Base-by-base conservation (phyloP, 768 basidiomycete species). In the Lactifluus volemus region DNA sequence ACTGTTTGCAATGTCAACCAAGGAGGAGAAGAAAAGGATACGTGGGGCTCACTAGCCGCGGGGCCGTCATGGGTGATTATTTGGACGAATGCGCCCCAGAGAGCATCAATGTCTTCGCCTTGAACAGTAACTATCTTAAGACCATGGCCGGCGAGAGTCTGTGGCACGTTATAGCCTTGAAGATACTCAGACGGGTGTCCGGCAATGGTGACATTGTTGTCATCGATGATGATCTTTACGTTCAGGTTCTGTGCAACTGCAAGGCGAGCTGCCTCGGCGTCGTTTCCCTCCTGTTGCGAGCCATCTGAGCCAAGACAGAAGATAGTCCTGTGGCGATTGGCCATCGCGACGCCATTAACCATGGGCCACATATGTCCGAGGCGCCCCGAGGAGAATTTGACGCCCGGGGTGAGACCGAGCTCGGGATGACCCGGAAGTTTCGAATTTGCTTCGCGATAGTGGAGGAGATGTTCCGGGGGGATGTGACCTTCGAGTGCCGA, bases 351-450 rank as follows among this genome's bases (percentile, higher is more conserved):
- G 67, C 92, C 91, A 70, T 93, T 93, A 55, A 93, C 87, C 64
- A 89, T 73, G 0, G 91, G 85, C 91, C 91, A 94, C 81, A 92
- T 84, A 73, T 94, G 92, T 1, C 92, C 92, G 19, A 94, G 81
- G 70, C 92, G 87, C n/a, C 92, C 92, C 1, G 91, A 93, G 3
- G 91, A 92, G 75, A 94, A 94, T 73, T 92, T 91, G 74, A 94
- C 83, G 32, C 92, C 92, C n/a, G 92, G 92, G 0, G 92, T 93
- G 61, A 93, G 77, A 25, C 92, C 92, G 7, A 93, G 78, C 73
- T 93, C 92, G 14, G 92, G 92, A 68, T 94, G 92, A 14, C 91
- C 92, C 2, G 92, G 92, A 38, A 94, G 85, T 68, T 88, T 86
- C 38, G 89, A 87, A 73, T 92, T 81, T 59, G 92, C 92, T 68